phyloP scores from a whole-genome alignment of 1,284 basidiomycete species.

The Rhodotorula glutinis region DNA sequence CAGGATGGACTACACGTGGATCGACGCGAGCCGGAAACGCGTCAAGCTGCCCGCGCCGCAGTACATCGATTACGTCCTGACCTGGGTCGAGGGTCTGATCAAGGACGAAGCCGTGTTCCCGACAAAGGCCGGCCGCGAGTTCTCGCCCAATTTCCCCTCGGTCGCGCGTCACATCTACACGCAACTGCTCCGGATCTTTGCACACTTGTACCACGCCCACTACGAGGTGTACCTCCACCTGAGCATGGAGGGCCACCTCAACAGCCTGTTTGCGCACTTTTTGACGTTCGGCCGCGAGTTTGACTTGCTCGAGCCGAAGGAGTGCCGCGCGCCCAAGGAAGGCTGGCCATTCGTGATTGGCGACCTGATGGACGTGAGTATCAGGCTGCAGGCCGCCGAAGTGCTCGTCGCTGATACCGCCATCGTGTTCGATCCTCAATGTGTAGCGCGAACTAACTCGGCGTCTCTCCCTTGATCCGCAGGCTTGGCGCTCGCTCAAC shows the following conservation, averaged over 20 bases:
- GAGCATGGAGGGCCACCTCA: slow-evolving; percentile 93
- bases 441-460: background rate
- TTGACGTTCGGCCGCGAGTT: slow-evolving; percentile 80
- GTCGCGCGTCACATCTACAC: slow-evolving; percentile 96
- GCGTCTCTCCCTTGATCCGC: background rate
- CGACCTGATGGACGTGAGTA: slow-evolving; percentile 44
- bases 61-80: slow-evolving; percentile 99
- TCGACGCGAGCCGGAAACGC: slow-evolving; percentile 89
- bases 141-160: slow-evolving; percentile 81
- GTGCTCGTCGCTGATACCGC: too few species aligned
- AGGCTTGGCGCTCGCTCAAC: background rate
- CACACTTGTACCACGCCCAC: slow-evolving; percentile 95
- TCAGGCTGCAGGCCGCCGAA: too few species aligned
- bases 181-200: slow-evolving; percentile 93
- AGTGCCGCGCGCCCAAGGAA: slow-evolving; percentile 62
- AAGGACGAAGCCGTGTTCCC: slow-evolving; percentile 92
- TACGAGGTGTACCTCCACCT: slow-evolving; percentile 87
- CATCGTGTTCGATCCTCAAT: too few species aligned
- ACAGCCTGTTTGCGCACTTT: slow-evolving; percentile 96
- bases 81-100: slow-evolving; percentile 91
- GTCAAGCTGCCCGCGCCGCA: slow-evolving; percentile 92
- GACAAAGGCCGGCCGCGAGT: slow-evolving; percentile 91
- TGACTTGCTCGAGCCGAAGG: slow-evolving; percentile 67
- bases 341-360: slow-evolving; percentile 46
- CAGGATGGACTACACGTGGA: slow-evolving; percentile 98